Base-by-base conservation (phyloP, 768 basidiomycete species). In the Amanita muscaria region DNA sequence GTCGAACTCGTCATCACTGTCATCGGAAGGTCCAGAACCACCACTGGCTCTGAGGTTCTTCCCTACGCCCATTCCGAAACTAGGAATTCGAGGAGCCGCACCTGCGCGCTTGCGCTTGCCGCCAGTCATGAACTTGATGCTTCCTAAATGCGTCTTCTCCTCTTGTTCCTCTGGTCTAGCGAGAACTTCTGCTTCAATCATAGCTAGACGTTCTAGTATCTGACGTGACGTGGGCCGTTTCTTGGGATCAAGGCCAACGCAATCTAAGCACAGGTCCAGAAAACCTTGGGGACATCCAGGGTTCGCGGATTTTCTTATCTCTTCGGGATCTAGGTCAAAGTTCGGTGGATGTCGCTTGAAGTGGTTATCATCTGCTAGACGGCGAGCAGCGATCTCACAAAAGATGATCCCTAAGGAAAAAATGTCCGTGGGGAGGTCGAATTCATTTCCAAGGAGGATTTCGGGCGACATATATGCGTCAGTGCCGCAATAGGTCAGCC, bases 401-500 rank as follows among this genome's bases (percentile, higher is more conserved):
- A 96, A 85, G 49, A 91, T 90, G 55, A 94, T 77, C 0, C 90
- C 93, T 8, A 97, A 76, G 4, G 91, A 93, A 62, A 91, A 98
- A 1, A 96, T 81, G 57, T 99, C 94, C 5, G 94, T 96, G 3
- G 88, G 82, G 4, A 97, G 76, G 59, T 89, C 88, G 52, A 99
- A 99, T 56, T 92, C 87, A 41, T 84, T 77, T 18, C 93, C 92
- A 8, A 89, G 70, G 1, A 94, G 69, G 53, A 98, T 96, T 60
- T 97, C 94, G 0, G 94, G 94, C 2, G 88, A 90, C 94, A 97
- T 97, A 66, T 96, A 94, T 4, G 89, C 86, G 55, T 89, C 85
- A 2, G 86, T 88, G n/a, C 86, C 87, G 49, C 83, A 87, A 62
- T 89, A 89, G 0, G 88, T 90, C 34, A 90, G 73, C 3, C 87